These are phyloP conservation scores for Lentinus tigrinus DNA, from an alignment of 768 basidiomycete genomes.

Conservation along the genomic window DNA sequence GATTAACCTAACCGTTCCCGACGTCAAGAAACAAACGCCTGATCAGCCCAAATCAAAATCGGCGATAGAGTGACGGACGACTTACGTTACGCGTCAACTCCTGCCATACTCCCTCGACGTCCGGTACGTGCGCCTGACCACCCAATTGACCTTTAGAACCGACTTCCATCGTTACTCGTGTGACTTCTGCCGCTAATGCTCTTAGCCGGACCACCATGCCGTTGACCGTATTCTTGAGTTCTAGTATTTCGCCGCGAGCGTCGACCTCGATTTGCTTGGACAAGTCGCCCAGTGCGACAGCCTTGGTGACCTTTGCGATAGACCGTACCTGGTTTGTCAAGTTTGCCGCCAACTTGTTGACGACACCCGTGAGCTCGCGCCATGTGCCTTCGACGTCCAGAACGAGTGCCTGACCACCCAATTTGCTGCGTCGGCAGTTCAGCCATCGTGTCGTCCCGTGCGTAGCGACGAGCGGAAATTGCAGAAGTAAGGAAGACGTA, in stretches of 20 bases:
- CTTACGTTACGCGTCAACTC: slow-evolving; percentile 75
- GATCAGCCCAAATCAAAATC: neutral
- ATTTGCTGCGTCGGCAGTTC: slow-evolving; percentile 44
- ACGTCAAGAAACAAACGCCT: neutral
- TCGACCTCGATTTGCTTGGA: slow-evolving; percentile 92
- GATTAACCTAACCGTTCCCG: slow-evolving; percentile 51
- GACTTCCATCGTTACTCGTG: slow-evolving; percentile 81
- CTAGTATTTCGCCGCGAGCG: slow-evolving; percentile 85
- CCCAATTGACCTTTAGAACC: slow-evolving; percentile 88
- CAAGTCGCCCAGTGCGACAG: slow-evolving; percentile 86
- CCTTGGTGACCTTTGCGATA: slow-evolving; percentile 63
- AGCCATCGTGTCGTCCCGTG: neutral
- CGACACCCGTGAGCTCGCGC: slow-evolving; percentile 79
- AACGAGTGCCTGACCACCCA: slow-evolving; percentile 85
- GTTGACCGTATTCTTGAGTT: slow-evolving; percentile 65
- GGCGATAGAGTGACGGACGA: neutral
- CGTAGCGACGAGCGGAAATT: neutral
- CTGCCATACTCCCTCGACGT: slow-evolving; percentile 91
- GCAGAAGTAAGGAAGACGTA: slow-evolving; percentile 5
- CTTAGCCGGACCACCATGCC: slow-evolving; percentile 52
- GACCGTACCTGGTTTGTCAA: slow-evolving; percentile 60
- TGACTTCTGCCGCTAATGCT: slow-evolving; percentile 78
- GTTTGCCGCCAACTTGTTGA: slow-evolving; percentile 80
- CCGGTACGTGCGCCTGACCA: slow-evolving; percentile 83
- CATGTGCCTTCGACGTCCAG: slow-evolving; percentile 90